Evolutionary conservation across 1,139 yeast species (phyloP), one percentile per base, ranked within the genome.

Genomic region (Candida sanyaensis): DNA sequence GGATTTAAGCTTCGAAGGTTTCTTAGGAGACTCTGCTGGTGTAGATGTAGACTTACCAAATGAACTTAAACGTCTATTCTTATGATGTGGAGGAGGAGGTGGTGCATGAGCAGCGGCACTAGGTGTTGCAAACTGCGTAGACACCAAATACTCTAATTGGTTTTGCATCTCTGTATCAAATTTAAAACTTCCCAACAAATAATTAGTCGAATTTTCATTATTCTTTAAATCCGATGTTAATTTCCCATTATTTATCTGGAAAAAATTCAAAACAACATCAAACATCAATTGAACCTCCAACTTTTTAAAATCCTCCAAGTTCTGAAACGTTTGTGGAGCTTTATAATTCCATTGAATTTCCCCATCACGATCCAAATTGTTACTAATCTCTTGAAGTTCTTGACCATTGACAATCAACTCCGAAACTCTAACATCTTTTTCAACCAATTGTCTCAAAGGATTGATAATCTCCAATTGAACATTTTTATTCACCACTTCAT

Each of bases 321-420:
- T 82, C 57, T 86, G 88, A 61, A 89, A 86, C 36, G 86, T 80
- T 53, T 77, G 83, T 1, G 96, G 95, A 0, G 96, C 93, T 62
- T 85, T 84, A 49, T 80, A 73, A 54, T 83, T 86, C 96, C 97
- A 91, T 55, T 69, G 69, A 47, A 72, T 68, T 50, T 75, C 79
- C 31, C 76, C 71, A 53, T 68, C 62, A 28, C 63, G 55, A 42
- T 54, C 48, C 50, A 71, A 50, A 40, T 59, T 57, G 27, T 50
- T 48, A 38, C 69, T 64, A 46, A 74, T 62, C 50, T 74, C 79
- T 41, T 61, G 61, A 49, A 75, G 64, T 56, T 75, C 80, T 50
- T 68, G 74, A 26, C 75, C 65, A 55, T 74, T 73, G 48, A 73
- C 64, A 49, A 71, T 51, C 45, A 75, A 62, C 57, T 75, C 80